Percentiles rank a stretch among this genome's conserved stretches.
These are phyloP conservation scores for Aspergillus texensis DNA, from an alignment of 2,329 filamentous ascomycete genomes.

Conservation along the genomic window DNA sequence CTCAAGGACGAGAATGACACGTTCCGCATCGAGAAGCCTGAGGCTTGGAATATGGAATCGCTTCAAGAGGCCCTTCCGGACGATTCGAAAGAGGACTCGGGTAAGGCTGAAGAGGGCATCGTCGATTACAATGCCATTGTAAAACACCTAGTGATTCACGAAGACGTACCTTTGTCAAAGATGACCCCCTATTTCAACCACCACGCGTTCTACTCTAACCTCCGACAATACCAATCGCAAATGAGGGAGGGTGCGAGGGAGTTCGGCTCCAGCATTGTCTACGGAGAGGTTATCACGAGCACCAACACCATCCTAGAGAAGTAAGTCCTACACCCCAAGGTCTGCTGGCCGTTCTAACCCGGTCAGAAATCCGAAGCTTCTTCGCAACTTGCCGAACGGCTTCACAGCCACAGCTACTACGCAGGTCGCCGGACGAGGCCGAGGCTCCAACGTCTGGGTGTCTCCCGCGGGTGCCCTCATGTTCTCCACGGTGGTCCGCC, in stretches of 20 bases:
- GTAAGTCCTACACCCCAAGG: conserved; percentile 45
- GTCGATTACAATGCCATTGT: conserved; percentile 73
- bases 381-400: conserved; percentile 77
- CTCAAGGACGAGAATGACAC: conserved; percentile 81
- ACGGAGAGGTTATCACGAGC: conserved; percentile 89
- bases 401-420: conserved; percentile 86
- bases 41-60: conserved; percentile 60
- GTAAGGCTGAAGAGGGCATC: conserved; percentile 58
- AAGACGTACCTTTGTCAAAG: conserved; percentile 68
- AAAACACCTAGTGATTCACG: conserved; percentile 76
- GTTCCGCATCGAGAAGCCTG: conserved; percentile 74
- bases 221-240: conserved; percentile 67
- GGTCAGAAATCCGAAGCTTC: conserved; percentile 71
- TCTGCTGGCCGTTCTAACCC: background rate
- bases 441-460: conserved; percentile 93
- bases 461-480: conserved; percentile 83
- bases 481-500: conserved; percentile 85
- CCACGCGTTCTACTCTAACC: conserved; percentile 71
- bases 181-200: conserved; percentile 88
- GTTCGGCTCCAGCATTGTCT: conserved; percentile 80
- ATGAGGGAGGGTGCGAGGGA: conserved; percentile 57
- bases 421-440: conserved; percentile 83
- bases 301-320: conserved; percentile 94
- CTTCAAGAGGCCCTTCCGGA: conserved; percentile 57
- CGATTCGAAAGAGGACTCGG: conserved; percentile 29